A percentile compares a stretch with the other conserved stretches of the same genome.
phyloP scores from a whole-genome alignment of 2,329 filamentous ascomycete species.

The Diaporthe citri region DNA sequence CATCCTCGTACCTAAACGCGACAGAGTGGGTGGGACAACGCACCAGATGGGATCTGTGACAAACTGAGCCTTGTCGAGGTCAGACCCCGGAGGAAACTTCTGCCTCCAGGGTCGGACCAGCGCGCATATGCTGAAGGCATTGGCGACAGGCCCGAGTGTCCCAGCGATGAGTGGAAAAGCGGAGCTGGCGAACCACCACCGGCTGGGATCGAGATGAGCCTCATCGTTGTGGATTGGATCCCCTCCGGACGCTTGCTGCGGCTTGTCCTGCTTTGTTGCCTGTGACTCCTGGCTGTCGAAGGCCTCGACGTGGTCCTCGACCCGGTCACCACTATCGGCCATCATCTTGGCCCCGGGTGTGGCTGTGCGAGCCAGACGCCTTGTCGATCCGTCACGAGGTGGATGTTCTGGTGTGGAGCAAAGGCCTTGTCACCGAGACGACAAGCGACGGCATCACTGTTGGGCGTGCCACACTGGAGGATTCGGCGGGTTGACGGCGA shows the following conservation, averaged over 20 bases:
- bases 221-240: slow-evolving; percentile 52
- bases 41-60: slow-evolving; percentile 80
- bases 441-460: slow-evolving; percentile 12
- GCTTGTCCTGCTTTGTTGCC: neutral
- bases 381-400: slow-evolving; percentile 1
- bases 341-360: slow-evolving; percentile 44
- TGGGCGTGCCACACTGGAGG: neutral
- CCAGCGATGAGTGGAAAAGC: slow-evolving; percentile 85
- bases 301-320: slow-evolving; percentile 43
- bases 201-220: slow-evolving; percentile 62
- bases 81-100: slow-evolving; percentile 60
- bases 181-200: slow-evolving; percentile 74
- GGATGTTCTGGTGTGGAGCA: neutral
- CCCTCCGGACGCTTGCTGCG: slow-evolving; percentile 34
- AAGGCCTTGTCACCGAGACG: neutral
- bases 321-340: slow-evolving; percentile 46
- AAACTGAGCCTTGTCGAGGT: slow-evolving; percentile 62
- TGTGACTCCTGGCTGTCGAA: slow-evolving; percentile 35
- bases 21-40: slow-evolving; percentile 23
- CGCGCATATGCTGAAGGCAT: slow-evolving; percentile 87
- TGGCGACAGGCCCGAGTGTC: slow-evolving; percentile 87
- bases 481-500: neutral
- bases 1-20: neutral
- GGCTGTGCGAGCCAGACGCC: slow-evolving; percentile 30
- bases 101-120: slow-evolving; percentile 85